Conservation (phyloP, 2,329 filamentous ascomycete genomes). For the Capronia epimyces region DNA sequence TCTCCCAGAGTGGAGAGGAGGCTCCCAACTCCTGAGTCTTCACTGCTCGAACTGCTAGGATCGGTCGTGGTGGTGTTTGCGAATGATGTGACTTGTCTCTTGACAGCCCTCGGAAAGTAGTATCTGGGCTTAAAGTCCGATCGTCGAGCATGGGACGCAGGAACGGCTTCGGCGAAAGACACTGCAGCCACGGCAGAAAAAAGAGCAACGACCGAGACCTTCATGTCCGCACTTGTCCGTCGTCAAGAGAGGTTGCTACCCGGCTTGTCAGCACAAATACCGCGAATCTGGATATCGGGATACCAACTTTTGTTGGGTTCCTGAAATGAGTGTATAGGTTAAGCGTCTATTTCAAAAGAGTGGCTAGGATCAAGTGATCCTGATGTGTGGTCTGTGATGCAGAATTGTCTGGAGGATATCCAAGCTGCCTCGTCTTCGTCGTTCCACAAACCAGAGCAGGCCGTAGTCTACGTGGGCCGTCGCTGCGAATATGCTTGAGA, state of each 20-base stretch:
- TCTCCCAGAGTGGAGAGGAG: slow-evolving; percentile 14
- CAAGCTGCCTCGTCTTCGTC: slow-evolving; percentile 1
- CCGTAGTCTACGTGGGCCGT: background rate
- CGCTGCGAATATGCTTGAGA: background rate
- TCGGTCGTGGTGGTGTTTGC: slow-evolving; percentile 16
- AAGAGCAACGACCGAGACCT: slow-evolving; percentile 26
- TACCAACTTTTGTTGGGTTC: slow-evolving; percentile 9
- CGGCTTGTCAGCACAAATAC: slow-evolving; percentile 6
- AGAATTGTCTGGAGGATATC: slow-evolving; percentile 8
- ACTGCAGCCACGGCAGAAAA: slow-evolving; percentile 29
- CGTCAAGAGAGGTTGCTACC: slow-evolving; percentile 1
- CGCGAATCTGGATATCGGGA: background rate
- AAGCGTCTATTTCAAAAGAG: slow-evolving; percentile 26
- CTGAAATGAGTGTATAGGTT: slow-evolving; percentile 24
- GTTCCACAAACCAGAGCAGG: background rate
- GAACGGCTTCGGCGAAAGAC: slow-evolving; percentile 31
- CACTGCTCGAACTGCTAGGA: slow-evolving; percentile 8
- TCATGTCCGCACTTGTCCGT: slow-evolving; percentile 18
- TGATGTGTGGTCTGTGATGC: slow-evolving; percentile 5
- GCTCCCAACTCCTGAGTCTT: slow-evolving; percentile 14
- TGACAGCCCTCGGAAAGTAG: slow-evolving; percentile 31
- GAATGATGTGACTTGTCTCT: slow-evolving; percentile 25
- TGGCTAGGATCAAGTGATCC: slow-evolving; percentile 26
- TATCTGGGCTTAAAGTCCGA: slow-evolving; percentile 28
- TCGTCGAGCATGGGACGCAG: slow-evolving; percentile 23